A percentile compares a stretch with the other conserved stretches of the same genome.
phyloP scores from a whole-genome alignment of 768 basidiomycete species.

The Daedaleopsis nitida region DNA sequence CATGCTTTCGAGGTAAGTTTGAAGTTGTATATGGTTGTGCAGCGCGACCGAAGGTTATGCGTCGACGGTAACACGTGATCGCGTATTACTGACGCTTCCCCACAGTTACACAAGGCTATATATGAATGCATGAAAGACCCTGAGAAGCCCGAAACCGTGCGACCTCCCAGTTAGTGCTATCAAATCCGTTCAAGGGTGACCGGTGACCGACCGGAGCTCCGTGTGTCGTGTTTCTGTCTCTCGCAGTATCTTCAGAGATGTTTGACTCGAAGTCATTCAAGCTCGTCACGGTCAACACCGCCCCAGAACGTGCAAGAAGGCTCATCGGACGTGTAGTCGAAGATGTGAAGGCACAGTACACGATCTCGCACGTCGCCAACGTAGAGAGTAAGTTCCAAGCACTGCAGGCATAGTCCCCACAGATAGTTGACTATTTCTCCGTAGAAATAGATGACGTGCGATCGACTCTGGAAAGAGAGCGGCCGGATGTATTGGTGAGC shows the following conservation, averaged over 20 bases:
- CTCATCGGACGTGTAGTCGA: slow-evolving; percentile 23
- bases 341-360: slow-evolving; percentile 20
- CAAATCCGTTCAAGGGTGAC: too few species aligned
- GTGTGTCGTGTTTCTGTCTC: not conserved
- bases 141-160: too few species aligned
- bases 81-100: not conserved
- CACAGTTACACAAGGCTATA: too few species aligned
- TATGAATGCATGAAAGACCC: too few species aligned
- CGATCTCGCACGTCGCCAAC: slow-evolving; percentile 20
- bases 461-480: slow-evolving; percentile 12
- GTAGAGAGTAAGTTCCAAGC: slow-evolving; percentile 14
- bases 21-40: too few species aligned
- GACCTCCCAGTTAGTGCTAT: too few species aligned
- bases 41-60: too few species aligned
- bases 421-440: not conserved
- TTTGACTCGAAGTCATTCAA: not conserved
- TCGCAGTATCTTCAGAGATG: not conserved
- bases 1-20: too few species aligned
- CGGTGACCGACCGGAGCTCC: not conserved
- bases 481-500: slow-evolving; percentile 20
- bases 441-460: slow-evolving; percentile 20
- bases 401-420: not conserved
- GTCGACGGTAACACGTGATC: not conserved
- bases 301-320: slow-evolving; percentile 22
- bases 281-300: slow-evolving; percentile 24